Conservation (phyloP, 352 stramenopile genomes). For the Phytopythium vexans region DNA sequence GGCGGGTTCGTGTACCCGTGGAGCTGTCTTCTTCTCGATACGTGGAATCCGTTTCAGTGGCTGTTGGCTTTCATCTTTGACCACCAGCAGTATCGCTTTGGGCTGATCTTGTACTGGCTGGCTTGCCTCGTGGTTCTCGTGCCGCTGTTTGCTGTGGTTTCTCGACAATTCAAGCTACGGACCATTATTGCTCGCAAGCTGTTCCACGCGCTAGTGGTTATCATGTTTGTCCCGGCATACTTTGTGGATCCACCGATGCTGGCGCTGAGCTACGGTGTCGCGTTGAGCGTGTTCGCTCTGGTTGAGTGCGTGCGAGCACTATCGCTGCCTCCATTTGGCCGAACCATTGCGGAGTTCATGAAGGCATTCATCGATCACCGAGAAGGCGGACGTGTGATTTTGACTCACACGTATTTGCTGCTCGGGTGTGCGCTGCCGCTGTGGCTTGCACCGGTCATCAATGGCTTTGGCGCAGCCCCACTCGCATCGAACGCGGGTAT, state of each 20-base stretch:
- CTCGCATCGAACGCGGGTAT: constrained; percentile 66
- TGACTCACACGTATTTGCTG: constrained; percentile 80
- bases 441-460: constrained; percentile 38
- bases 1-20: constrained; percentile 49
- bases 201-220: constrained; percentile 74
- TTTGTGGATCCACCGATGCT: constrained; percentile 55
- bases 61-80: constrained; percentile 47
- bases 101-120: constrained; percentile 58
- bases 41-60: constrained; percentile 57
- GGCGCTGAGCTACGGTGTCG: constrained; percentile 74
- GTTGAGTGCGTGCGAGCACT: constrained; percentile 65
- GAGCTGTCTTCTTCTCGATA: constrained; percentile 63
- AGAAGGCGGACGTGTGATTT: constrained; percentile 58
- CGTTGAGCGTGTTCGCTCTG: constrained; percentile 64
- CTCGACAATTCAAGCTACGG: constrained; percentile 30
- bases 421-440: constrained; percentile 71
- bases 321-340: constrained; percentile 52
- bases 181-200: constrained; percentile 80
- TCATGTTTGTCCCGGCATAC: constrained; percentile 75
- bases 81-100: constrained; percentile 15
- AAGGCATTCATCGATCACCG: constrained; percentile 72
- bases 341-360: constrained; percentile 55
- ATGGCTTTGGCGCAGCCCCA: not conserved
- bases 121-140: constrained; percentile 48
- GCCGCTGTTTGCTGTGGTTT: constrained; percentile 45